phyloP scores from a whole-genome alignment of 768 basidiomycete species.

The Termitomyces sp. region DNA sequence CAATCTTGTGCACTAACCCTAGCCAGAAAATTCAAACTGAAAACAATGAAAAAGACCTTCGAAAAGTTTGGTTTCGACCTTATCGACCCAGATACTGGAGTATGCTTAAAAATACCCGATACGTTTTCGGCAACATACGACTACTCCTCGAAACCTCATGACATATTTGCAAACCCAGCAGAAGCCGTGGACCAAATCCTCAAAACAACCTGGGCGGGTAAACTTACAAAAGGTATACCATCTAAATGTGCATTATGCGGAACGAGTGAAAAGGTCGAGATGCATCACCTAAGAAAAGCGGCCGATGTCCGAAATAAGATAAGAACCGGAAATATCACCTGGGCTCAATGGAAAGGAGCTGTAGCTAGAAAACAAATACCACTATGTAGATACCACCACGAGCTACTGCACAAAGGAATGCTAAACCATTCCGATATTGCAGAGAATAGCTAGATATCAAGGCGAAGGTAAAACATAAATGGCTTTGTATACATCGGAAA shows the following conservation, averaged over 20 bases:
- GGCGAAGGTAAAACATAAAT: neutral
- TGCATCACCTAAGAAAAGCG: neutral
- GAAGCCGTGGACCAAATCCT: no score
- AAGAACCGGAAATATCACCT: neutral
- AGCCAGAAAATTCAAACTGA: neutral
- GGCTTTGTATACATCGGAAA: no score
- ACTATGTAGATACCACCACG: neutral
- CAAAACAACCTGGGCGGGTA: neutral
- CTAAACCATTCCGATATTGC: neutral
- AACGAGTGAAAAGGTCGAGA: neutral
- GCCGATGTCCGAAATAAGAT: neutral
- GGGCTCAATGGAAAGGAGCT: neutral
- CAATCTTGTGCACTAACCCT: neutral
- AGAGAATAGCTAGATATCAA: neutral
- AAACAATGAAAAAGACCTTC: neutral
- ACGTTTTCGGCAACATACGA: neutral
- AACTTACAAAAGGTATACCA: neutral
- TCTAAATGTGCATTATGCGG: neutral
- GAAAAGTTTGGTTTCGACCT: neutral
- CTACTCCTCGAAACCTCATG: neutral
- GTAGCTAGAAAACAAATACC: neutral
- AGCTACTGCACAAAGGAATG: neutral
- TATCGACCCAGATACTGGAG: no score
- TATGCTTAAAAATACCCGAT: neutral
- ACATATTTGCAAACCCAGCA: no score